Conservation (phyloP, 441 rosid genomes). For the Euphorbia corollata region DNA sequence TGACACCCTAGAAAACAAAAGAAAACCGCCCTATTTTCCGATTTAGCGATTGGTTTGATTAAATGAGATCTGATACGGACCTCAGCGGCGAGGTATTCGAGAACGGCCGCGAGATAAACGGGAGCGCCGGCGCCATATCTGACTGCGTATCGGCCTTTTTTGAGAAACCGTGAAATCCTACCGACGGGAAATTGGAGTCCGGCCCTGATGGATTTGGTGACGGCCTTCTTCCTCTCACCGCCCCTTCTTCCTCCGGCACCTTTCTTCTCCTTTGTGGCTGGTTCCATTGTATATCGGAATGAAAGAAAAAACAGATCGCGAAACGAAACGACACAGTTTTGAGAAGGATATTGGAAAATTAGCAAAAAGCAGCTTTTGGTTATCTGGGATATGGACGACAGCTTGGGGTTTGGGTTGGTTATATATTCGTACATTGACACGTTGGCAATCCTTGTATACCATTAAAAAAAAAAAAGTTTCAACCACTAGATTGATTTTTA, state of each 20-base stretch:
- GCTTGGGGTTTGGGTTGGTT: background rate
- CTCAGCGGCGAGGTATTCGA: constrained; percentile 63
- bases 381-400: too few relatives aligned
- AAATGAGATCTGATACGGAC: constrained; percentile 16
- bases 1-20: background rate
- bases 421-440: background rate
- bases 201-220: constrained; percentile 47
- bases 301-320: background rate
- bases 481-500: background rate
- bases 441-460: constrained; percentile 20
- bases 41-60: too few relatives aligned
- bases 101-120: constrained; percentile 70
- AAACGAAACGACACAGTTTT: background rate
- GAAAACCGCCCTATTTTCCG: too few relatives aligned
- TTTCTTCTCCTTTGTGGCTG: constrained; percentile 36
- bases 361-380: background rate
- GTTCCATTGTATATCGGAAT: constrained; percentile 22
- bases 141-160: constrained; percentile 49
- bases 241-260: constrained; percentile 49
- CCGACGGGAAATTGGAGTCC: constrained; percentile 65
- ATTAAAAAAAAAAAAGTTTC: too few relatives aligned
- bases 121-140: constrained; percentile 65
- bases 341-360: constrained; percentile 2
- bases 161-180: constrained; percentile 48
- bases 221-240: constrained; percentile 49